Base-by-base conservation (phyloP, 2,329 filamentous ascomycete species). In the Sclerotinia sclerotiorum region DNA sequence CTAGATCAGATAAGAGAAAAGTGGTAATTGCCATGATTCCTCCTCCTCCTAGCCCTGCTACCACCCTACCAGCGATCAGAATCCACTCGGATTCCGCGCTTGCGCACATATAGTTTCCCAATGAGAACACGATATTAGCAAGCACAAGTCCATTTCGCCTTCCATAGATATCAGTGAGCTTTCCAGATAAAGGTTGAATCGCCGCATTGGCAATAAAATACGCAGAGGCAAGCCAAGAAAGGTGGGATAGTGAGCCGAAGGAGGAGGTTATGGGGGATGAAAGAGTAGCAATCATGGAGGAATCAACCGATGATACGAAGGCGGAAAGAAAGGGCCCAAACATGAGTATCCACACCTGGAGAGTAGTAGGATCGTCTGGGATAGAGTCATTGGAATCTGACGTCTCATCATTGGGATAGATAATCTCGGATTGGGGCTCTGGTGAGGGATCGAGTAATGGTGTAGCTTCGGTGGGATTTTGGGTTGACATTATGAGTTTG, bases 171-270 rank as follows among this genome's bases (percentile, higher is more conserved):
- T 91, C 89, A 58, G 84, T 87, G 5, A 91, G 81, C 73, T 89
- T 90, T 60, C 90, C 90, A 73, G 90, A 93, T 0, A 93, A 79
- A 1, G 90, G 91, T 76, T 94, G 91, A 73, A 90, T 92, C 24
- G 88, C 88, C 2, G 90, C 91, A 63, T 92, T 79, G 1, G 90
- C 92, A 65, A 94, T 82, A 74, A 93, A 90, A 77, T 94, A 90
- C 11, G 84, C 85, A 69, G 67, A 65, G 7, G 85, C 83, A 13
- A 87, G 75, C 85, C 87, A 87, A 68, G 82, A 86, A 3, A 86
- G 87, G 63, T 85, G 82, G n/a, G 81, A 82, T 3, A 89, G 74
- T 48, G 82, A 61, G 1, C 65, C 65, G 35, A 67, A 67, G 13
- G 65, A 61, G 27, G 65, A 67, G 11, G 65, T 39, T 51, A 67